Evolutionary conservation across 73 alveolate species (phyloP), one percentile per base, ranked within the genome.

Genomic region (Paramecium primaurelia): DNA sequence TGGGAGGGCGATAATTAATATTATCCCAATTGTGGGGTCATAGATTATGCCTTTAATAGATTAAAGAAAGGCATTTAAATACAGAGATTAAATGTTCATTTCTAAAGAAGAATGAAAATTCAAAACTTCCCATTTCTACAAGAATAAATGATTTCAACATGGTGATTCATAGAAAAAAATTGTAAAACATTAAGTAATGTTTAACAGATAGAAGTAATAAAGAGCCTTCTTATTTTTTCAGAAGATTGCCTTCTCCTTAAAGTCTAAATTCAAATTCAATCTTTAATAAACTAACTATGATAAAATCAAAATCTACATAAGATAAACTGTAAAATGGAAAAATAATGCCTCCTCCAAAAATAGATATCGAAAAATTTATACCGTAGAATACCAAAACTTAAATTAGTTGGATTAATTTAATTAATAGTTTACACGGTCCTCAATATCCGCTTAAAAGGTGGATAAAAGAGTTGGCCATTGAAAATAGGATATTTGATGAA

Each of bases 171-270:
- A 22, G 77, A 30, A 59, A 59, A 59, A 59, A 59, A 18, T 30
- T 59, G 11, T 26, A 59, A 26, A 30, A 59, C 16, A 59, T 59
- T 3, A 26, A 59, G 40, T 45, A 59, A 10, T 59, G 77, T 7
- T 71, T 71, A 40, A 71, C 86, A 8, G 86, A 71, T 11, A 25
- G 86, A 44, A 42, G 22, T 26, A 42, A 22, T 5, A 45, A 80
- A 36, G 60, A 42, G 40, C 91, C 91, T 5, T 34, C 75, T 4
- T 80, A 80, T 36, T 80, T 80, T 44, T 80, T 80, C 49, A 80
- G 91, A 47, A 80, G 91, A 80, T 80, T 80, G 28, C 91, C 91
- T 20, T 80, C 91, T 10, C 91, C 91, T 40, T 40, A 40, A 40
- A 40, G 49, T 75, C 8, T 42, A 16, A 36, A 75, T 36, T 42